These are phyloP conservation scores for Colletotrichum limetticola DNA, from an alignment of 2,329 filamentous ascomycete genomes.

Conservation along the genomic window DNA sequence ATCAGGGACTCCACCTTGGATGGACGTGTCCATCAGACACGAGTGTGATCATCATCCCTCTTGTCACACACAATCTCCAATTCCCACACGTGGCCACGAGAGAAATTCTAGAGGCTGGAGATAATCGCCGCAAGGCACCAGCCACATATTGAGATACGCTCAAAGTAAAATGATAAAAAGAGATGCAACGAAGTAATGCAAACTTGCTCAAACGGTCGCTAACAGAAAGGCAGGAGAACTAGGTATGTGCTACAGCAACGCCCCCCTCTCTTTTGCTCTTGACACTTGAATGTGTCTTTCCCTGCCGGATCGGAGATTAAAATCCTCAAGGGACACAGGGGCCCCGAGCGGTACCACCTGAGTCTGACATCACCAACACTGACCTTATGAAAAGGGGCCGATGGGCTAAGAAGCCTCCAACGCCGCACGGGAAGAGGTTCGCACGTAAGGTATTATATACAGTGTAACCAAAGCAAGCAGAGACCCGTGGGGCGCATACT, in stretches of 20 bases:
- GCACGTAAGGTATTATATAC: background rate
- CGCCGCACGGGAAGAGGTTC: background rate
- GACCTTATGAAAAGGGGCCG: background rate
- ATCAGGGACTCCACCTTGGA: background rate
- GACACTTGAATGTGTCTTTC: background rate
- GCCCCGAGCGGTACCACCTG: constrained; percentile 13
- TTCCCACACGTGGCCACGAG: background rate
- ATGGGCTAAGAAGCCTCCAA: background rate
- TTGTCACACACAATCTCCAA: background rate
- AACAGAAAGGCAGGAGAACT: no score
- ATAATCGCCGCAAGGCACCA: background rate
- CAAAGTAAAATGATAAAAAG: background rate
- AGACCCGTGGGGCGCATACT: background rate
- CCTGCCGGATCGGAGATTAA: constrained; percentile 28
- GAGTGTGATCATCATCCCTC: background rate
- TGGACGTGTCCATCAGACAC: background rate
- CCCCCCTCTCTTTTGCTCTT: background rate
- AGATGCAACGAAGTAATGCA: background rate
- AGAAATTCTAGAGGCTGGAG: background rate
- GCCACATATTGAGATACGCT: background rate
- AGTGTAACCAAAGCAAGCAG: background rate
- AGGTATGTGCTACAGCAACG: no score
- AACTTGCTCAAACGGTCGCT: constrained; percentile 9
- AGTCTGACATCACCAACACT: constrained; percentile 14
- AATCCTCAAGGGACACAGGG: background rate